Evolutionary conservation across 768 basidiomycete species (phyloP).

Genomic region (Tubosaeta sp.): DNA sequence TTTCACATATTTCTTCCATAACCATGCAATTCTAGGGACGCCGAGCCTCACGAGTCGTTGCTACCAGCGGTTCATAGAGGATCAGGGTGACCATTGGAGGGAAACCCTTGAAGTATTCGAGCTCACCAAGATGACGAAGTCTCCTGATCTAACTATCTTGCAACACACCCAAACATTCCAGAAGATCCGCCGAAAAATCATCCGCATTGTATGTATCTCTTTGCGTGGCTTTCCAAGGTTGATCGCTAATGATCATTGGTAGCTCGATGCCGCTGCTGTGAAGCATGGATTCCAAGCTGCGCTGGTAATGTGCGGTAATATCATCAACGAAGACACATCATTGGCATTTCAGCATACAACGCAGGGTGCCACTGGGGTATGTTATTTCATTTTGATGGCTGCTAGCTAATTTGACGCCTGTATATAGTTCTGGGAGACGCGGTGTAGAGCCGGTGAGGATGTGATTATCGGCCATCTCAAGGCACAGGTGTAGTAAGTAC

Average conservation of each 20-base stretch:
- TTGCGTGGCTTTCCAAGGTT: no score
- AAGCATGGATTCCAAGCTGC: not conserved
- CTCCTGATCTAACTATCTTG: not conserved
- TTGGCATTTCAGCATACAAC: not conserved
- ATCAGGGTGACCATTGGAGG: not conserved
- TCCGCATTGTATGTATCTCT: not conserved
- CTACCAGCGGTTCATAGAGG: not conserved
- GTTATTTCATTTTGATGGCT: not conserved
- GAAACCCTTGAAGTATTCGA: slow-evolving; percentile 1
- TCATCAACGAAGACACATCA: not conserved
- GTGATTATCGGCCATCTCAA: not conserved
- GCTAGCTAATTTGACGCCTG: no score
- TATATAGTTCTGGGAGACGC: not conserved
- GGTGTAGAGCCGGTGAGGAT: not conserved
- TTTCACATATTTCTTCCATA: not conserved
- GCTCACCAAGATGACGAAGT: not conserved
- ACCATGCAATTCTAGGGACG: not conserved
- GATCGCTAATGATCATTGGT: not conserved
- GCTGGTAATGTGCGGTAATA: not conserved
- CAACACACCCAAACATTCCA: not conserved
- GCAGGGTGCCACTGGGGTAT: not conserved
- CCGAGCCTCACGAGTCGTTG: not conserved
- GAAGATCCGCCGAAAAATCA: not conserved
- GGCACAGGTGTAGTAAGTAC: not conserved
- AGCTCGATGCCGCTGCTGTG: not conserved